phyloP scores from a whole-genome alignment of 2,329 filamentous ascomycete species.

The Colletotrichum sp. region DNA sequence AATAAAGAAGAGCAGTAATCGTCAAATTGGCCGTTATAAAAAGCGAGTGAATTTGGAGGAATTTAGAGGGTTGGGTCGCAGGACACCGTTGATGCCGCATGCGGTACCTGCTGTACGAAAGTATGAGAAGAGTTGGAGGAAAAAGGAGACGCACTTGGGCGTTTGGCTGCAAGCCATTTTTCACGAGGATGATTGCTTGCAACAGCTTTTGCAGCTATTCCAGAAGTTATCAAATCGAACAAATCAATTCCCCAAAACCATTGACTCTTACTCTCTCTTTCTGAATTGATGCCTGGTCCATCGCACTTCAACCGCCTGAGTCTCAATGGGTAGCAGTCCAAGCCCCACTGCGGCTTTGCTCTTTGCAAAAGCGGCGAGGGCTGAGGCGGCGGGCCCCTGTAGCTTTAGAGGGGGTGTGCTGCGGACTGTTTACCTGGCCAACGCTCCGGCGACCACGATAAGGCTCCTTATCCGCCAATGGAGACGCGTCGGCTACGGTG shows the following conservation, averaged over 20 bases:
- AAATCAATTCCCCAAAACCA: not conserved
- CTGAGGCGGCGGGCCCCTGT: not conserved
- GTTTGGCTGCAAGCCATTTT: not conserved
- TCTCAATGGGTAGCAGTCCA: not conserved
- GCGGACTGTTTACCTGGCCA: constrained; percentile 11
- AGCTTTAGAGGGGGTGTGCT: not conserved
- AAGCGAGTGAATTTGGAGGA: no score
- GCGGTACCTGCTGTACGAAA: not conserved
- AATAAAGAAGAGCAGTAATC: no score
- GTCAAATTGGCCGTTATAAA: not conserved
- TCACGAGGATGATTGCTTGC: not conserved
- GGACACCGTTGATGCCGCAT: not conserved
- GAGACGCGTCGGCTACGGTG: not conserved
- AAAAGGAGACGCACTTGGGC: no score
- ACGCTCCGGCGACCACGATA: constrained; percentile 18
- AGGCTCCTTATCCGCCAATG: constrained; percentile 20
- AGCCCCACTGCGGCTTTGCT: not conserved
- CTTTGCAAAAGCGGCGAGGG: constrained; percentile 9
- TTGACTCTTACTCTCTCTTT: not conserved
- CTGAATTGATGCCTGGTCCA: not conserved
- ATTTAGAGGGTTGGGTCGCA: not conserved
- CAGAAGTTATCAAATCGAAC: rapidly evolving
- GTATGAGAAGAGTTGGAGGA: not conserved
- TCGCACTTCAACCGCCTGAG: not conserved
- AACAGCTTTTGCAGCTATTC: not conserved